Conservation (phyloP, 2,329 filamentous ascomycete genomes). For the Exophiala viscosa region DNA sequence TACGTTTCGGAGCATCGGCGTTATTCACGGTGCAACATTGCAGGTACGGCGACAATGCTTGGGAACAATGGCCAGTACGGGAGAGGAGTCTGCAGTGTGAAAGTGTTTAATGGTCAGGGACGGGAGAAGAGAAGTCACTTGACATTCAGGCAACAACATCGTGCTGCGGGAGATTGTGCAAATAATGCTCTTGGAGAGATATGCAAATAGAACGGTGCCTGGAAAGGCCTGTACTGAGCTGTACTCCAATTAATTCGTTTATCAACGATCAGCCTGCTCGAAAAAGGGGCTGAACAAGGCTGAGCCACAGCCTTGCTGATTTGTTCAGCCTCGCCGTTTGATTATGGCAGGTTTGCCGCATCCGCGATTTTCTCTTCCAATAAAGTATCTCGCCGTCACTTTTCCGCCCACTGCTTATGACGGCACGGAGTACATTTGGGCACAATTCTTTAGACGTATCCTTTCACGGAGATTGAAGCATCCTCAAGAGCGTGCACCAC, state of each 20-base stretch:
- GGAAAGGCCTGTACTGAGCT: background rate
- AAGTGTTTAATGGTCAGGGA: background rate
- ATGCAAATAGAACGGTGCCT: background rate
- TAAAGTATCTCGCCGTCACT: background rate
- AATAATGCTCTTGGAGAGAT: constrained; percentile 9
- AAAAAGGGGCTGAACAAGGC: constrained; percentile 12
- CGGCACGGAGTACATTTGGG: too few species aligned
- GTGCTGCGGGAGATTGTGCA: constrained; percentile 13
- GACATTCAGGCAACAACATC: constrained; percentile 5
- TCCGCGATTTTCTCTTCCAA: background rate
- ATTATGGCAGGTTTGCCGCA: constrained; percentile 8
- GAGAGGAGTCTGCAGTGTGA: constrained; percentile 1
- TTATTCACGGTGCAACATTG: constrained; percentile 4
- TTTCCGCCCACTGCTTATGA: background rate
- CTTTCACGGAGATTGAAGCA: too few species aligned
- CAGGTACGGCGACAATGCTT: constrained; percentile 2
- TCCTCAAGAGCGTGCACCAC: too few species aligned
- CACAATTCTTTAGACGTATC: too few species aligned
- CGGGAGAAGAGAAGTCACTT: background rate
- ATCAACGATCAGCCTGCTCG: too few species aligned
- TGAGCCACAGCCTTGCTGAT: constrained; percentile 3
- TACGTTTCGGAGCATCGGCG: constrained; percentile 4
- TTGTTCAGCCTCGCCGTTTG: background rate
- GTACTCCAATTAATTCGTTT: too few species aligned
- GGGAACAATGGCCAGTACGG: constrained; percentile 5